A percentile compares a stretch with the other conserved stretches of the same genome.
phyloP scores from a whole-genome alignment of 2,329 filamentous ascomycete species.

The Lachnellula willkommii region DNA sequence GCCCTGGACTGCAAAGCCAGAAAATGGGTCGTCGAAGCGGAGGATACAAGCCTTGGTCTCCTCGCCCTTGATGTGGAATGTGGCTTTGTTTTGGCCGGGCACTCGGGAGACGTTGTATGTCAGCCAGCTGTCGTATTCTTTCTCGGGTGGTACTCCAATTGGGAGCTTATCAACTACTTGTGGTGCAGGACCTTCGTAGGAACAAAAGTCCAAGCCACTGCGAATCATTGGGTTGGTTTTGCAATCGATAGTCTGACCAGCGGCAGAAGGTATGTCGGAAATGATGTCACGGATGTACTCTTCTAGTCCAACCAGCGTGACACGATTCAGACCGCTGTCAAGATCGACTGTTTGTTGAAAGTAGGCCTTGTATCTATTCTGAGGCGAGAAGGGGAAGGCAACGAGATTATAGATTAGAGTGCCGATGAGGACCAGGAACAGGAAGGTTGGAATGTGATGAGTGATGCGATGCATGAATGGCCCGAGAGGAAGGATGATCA shows the following conservation, averaged over 20 bases:
- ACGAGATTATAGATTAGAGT: conserved; percentile 81
- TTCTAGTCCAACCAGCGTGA: conserved; percentile 63
- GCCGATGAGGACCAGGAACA: conserved; percentile 66
- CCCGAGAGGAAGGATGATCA: conserved; percentile 69
- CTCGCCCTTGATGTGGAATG: conserved; percentile 60
- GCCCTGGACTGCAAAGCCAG: conserved; percentile 57
- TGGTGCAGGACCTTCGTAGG: conserved; percentile 64
- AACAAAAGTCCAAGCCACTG: conserved; percentile 58
- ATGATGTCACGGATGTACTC: conserved; percentile 64
- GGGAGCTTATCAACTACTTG: conserved; percentile 50
- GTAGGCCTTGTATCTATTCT: conserved; percentile 77
- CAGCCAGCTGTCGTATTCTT: conserved; percentile 54
- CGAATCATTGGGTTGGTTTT: conserved; percentile 35
- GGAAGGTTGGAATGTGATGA: conserved; percentile 72
- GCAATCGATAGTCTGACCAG: conserved; percentile 56
- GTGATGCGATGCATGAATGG: conserved; percentile 86
- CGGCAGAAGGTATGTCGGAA: conserved; percentile 62
- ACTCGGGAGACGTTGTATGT: conserved; percentile 53
- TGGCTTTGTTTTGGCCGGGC: conserved; percentile 45
- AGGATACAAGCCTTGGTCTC: conserved; percentile 78
- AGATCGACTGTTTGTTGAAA: conserved; percentile 80
- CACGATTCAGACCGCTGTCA: conserved; percentile 62
- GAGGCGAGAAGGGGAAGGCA: conserved; percentile 81
- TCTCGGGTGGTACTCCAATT: conserved; percentile 37
- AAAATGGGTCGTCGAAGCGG: conserved; percentile 63